Evolutionary conservation across 2,329 filamentous ascomycete species (phyloP), one percentile per base, ranked within the genome.

Genomic region (Myriosclerotinia duriaeana): DNA sequence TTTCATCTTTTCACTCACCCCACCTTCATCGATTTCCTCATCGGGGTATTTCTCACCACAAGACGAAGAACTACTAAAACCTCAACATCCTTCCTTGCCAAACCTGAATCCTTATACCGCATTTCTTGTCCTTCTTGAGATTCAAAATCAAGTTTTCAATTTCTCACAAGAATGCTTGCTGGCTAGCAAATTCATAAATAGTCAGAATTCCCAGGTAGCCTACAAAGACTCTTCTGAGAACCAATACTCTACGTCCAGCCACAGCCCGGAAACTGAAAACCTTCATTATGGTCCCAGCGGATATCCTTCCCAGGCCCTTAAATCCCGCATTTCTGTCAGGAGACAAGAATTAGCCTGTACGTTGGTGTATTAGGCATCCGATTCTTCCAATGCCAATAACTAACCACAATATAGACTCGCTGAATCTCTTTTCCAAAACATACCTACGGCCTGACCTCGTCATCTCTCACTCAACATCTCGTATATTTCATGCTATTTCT

Each of bases 31-130:
- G 5, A 15, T 2, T 22, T n/a, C 15, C 26, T 15, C 17, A 9
- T 38, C 26, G 22, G 34, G 34, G 17, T 15, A 22, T 34, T 44
- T 54, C 9, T 44, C 42, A 40, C 22, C 52, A 12, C 30, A 26
- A 8, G 30, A 36, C 15, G 22, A 55, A 7, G 38, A 34, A 22
- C 14, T 38, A 14, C 22, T 36, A 36, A 44, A 52, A 65, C 5
- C 46, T 2, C 44, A 36, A 12, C 52, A 64, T n/a, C 55, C 71
- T 34, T 65, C 68, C 12, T 62, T 69, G 20, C 65, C 71, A 15
- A 68, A 70, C 38, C 68, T 74, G 20, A 74, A 73, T 63, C 50
- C 71, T 2, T 74, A 70, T 69, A 68, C 69, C 63, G 69, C 69
- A 26, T 72, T 72, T 44, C 59, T 74, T 15, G 71, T 74, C 22